Conservation (phyloP, 805 yeast genomes). For the Zygosaccharomyces bailii region DNA sequence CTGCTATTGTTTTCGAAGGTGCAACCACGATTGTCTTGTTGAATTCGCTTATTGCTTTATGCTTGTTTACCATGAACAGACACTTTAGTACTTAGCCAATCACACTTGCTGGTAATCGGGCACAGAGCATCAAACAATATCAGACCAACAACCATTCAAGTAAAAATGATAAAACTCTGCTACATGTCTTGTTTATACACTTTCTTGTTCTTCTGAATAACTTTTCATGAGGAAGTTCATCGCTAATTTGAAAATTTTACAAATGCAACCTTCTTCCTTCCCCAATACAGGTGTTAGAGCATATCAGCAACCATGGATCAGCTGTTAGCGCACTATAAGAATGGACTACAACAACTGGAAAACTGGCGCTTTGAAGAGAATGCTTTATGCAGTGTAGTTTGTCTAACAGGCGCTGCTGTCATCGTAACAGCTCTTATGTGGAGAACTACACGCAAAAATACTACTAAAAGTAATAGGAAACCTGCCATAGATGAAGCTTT, state of each 20-base stretch:
- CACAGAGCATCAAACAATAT: too few relatives aligned
- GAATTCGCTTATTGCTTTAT: too few relatives aligned
- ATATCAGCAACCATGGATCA: background rate
- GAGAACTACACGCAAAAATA: conserved; percentile 13
- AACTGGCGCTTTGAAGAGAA: background rate
- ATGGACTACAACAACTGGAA: conserved; percentile 1
- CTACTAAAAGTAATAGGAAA: conserved; percentile 1
- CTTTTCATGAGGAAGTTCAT: background rate
- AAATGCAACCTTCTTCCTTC: background rate
- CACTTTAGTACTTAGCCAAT: too few relatives aligned
- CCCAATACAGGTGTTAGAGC: background rate
- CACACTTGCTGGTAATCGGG: too few relatives aligned
- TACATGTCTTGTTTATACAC: background rate
- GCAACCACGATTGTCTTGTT: too few relatives aligned
- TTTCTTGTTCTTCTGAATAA: background rate
- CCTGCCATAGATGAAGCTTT: conserved; percentile 9
- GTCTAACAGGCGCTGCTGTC: conserved; percentile 20
- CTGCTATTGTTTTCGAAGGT: too few relatives aligned
- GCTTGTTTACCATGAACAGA: too few relatives aligned
- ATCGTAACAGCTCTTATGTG: conserved; percentile 19
- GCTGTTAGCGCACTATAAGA: background rate
- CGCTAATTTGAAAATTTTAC: background rate
- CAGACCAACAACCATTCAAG: too few relatives aligned
- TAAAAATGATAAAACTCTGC: too few relatives aligned
- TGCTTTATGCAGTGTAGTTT: conserved; percentile 4